Conservation (phyloP, 495 filamentous ascomycete genomes). For the Lasiosphaeria hispida region DNA sequence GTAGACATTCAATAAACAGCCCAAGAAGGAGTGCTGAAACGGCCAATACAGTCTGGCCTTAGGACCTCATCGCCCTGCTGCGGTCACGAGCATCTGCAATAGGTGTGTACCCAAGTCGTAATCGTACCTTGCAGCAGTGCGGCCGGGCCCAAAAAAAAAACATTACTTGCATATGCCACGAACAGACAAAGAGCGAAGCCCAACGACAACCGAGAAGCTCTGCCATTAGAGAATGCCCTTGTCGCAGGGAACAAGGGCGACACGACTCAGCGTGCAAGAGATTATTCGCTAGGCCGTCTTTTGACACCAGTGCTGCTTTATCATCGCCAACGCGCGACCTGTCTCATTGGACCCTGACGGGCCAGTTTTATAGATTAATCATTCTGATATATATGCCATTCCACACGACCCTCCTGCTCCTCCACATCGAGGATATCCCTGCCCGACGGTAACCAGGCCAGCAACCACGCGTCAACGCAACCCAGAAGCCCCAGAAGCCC, state of each 20-base stretch:
- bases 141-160: too few species aligned
- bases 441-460: conserved; percentile 15
- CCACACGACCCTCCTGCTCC: neutral
- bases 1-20: too few species aligned
- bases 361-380: conserved; percentile 7
- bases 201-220: too few species aligned
- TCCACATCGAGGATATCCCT: conserved; percentile 16
- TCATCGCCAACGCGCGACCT: neutral
- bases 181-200: too few species aligned
- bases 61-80: too few species aligned
- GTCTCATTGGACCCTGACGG: neutral
- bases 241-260: neutral
- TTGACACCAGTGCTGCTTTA: neutral
- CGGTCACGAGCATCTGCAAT: too few species aligned
- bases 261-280: conserved; percentile 2
- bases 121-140: too few species aligned
- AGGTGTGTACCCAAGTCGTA: too few species aligned
- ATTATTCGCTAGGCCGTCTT: neutral
- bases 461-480: conserved; percentile 17
- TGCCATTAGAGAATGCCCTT: neutral
- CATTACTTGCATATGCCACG: too few species aligned
- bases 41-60: too few species aligned
- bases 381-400: conserved; percentile 10
- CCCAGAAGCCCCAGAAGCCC: neutral
- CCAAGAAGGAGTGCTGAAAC: too few species aligned